Base-by-base conservation (phyloP, 768 basidiomycete genomes). In the Roridomyces roridus region DNA sequence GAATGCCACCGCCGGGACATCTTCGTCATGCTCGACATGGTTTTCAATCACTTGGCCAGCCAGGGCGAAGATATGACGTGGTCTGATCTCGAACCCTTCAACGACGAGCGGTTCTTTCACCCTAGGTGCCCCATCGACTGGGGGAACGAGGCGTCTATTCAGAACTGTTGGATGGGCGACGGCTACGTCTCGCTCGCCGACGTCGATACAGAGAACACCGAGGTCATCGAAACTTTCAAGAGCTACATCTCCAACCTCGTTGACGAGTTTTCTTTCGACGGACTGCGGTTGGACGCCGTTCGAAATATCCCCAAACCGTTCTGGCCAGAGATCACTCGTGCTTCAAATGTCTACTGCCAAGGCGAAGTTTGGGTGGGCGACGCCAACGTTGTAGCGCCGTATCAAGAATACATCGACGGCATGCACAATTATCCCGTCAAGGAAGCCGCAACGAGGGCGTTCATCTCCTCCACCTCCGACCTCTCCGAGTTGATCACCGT, bases 101-200 rank as follows among this genome's bases (percentile, higher is more conserved):
- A 51, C 17, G 23, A 51, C 18, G 39, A 43, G 31, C 26, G 41
- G 2, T 65, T 35, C 35, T 58, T 55, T 34, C 59, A 65, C 41
- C 53, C 60, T 14, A 23, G 21, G n/a, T 55, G 57, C 45, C 85
- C 80, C 3, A 58, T 62, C 15, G 51, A 62, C 28, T 62, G 60
- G 60, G 60, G 60, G 15, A 62, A 56, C 24, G 55, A 62, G 43
- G 31, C 37, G 1, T 62, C 60, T 5, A 62, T 62, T 11, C 55
- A 62, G 50, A 1, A n/a, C 3, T 87, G 87, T 68, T 88, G 86
- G 86, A 76, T 89, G 21, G 87, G 87, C 2, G 83, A 88, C 60
- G 73, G 72, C 5, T 71, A 68, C 6, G 80, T 88, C 41, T 72
- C 83, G 24, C 75, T 88, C 0, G 73, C 81, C 1, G 87, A 89